phyloP scores from a whole-genome alignment of 1,284 basidiomycete species.

The Pterula multifida region DNA sequence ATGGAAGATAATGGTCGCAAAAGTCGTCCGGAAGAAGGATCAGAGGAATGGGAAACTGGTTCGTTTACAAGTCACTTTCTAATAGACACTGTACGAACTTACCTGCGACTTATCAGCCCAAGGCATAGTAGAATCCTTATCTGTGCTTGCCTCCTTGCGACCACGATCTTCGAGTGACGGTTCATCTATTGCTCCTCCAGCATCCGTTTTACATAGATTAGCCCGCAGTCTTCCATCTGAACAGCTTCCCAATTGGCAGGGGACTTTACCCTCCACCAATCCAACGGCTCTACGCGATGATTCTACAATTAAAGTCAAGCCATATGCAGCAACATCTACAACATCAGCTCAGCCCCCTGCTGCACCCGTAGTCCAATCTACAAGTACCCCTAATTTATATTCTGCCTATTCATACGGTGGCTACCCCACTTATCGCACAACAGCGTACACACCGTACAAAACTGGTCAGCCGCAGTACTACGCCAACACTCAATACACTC shows the following conservation, averaged over 20 bases:
- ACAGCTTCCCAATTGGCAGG: slow-evolving; percentile 56
- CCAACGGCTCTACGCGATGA: slow-evolving; percentile 58
- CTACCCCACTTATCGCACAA: slow-evolving; percentile 18
- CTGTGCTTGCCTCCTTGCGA: slow-evolving; percentile 54
- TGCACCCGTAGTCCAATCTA: slow-evolving; percentile 15
- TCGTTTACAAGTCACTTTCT: too few species aligned
- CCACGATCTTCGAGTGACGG: slow-evolving; percentile 40
- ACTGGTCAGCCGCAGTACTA: not conserved
- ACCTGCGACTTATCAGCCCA: too few species aligned
- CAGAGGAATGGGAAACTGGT: slow-evolving; percentile 75
- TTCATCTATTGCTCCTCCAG: slow-evolving; percentile 43
- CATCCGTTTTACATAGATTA: slow-evolving; percentile 49
- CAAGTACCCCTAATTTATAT: slow-evolving; percentile 15
- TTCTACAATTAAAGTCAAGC: slow-evolving; percentile 47
- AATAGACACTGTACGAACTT: too few species aligned
- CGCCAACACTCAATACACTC: not conserved
- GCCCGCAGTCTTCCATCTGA: slow-evolving; percentile 54
- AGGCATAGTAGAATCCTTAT: slow-evolving; percentile 55
- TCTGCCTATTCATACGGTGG: slow-evolving; percentile 20
- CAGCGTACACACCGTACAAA: slow-evolving; percentile 16
- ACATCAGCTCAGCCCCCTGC: slow-evolving; percentile 13
- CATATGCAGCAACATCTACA: slow-evolving; percentile 28
- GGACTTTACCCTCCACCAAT: slow-evolving; percentile 51
- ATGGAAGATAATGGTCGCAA: slow-evolving; percentile 30
- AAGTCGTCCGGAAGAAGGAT: slow-evolving; percentile 41